phyloP scores from a whole-genome alignment of 495 filamentous ascomycete species.

The Lasiosphaeria ovina region DNA sequence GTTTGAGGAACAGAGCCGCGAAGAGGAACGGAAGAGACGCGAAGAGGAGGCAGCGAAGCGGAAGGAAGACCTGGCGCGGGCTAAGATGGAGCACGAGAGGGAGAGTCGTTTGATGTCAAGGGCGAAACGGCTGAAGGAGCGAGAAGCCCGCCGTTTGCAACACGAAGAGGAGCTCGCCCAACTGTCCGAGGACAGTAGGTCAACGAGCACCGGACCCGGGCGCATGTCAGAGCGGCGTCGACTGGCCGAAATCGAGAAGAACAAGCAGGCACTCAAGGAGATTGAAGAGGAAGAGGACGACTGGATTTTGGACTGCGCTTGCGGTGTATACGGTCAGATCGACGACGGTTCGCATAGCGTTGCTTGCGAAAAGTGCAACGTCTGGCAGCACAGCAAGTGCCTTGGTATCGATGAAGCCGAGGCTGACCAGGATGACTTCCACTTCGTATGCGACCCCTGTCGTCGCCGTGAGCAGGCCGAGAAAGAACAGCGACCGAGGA shows the following conservation, averaged over 20 bases:
- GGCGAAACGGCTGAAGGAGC: constrained; percentile 78
- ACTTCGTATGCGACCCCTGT: constrained; percentile 82
- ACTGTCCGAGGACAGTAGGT: constrained; percentile 74
- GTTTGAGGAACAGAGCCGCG: constrained; percentile 64
- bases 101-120: constrained; percentile 80
- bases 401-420: constrained; percentile 72
- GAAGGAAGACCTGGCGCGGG: constrained; percentile 64
- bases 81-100: constrained; percentile 69
- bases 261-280: constrained; percentile 68
- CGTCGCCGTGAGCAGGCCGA: constrained; percentile 47
- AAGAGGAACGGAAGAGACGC: constrained; percentile 69
- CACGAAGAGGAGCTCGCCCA: constrained; percentile 81
- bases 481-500: constrained; percentile 42
- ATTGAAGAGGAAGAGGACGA: constrained; percentile 73
- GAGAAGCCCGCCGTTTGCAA: constrained; percentile 73
- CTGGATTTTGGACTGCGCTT: constrained; percentile 94
- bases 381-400: constrained; percentile 95
- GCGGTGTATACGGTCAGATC: constrained; percentile 83
- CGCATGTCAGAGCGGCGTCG: constrained; percentile 76
- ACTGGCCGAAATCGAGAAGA: constrained; percentile 73
- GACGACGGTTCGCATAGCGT: constrained; percentile 93
- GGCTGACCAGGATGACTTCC: constrained; percentile 83
- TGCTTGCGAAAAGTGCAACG: constrained; percentile 90
- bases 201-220: constrained; percentile 57
- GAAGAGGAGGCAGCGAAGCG: constrained; percentile 62